Base-by-base conservation (phyloP, 257 asterid genomes). In the Apocynum venetum region DNA sequence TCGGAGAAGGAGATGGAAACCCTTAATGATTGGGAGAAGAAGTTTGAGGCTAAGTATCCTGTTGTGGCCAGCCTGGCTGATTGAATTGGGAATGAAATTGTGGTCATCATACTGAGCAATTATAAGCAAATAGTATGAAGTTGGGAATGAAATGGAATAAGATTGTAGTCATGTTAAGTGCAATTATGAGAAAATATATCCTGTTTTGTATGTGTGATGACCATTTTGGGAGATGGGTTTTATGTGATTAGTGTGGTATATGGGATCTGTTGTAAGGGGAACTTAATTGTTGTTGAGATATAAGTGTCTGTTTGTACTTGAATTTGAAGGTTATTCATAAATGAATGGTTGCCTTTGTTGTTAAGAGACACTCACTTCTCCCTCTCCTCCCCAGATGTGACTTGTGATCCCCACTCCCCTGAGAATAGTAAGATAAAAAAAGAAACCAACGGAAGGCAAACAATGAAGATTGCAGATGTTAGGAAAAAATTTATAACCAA, bases 31-130 rank as follows among this genome's bases (percentile, higher is more conserved):
- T 95, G 99, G 99, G 99, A 93, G 87, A 93, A 74, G 82, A 95
- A 95, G 79, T 95, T 93, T 73, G 89, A 95, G 93, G 97, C 97
- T 67, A 95, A 95, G 90, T 95, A 95, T 85, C 94, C 97, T 6
- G 80, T 91, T 73, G 96, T 88, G 74, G 99, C 71, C 48, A 67
- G 92, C 64, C 84, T 88, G 41, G 89, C 92, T 47, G 81, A 78
- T 19, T 79, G 59, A 77, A 74, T 40, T 70, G 40, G 40, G 31
- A n/a, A 44, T 56, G 31, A 2, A 56, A 19, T 4, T 6, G 11
- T 67, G 17, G 12, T 14, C 2, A n/a, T 9, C 6, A 0, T 66
- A 7, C 2, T 66, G 6, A 40, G 31, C n/a, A 4, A 13, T 36
- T 66, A 4, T 40, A 64, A 66, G 71, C 48, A 41, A 6, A 13